Base-by-base conservation (phyloP, 1,284 basidiomycete species). In the Sanghuangporus sanghuang region DNA sequence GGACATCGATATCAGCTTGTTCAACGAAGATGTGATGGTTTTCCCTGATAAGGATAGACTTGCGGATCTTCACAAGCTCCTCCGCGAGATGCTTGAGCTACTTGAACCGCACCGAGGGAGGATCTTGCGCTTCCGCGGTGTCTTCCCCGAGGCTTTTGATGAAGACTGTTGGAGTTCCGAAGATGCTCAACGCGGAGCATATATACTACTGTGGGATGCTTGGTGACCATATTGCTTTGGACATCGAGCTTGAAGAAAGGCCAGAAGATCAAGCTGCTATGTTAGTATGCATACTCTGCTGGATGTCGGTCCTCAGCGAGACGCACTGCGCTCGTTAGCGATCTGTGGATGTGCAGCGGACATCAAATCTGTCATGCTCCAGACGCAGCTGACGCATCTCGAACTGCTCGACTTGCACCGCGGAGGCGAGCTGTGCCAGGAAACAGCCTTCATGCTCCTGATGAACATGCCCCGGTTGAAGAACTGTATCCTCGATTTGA, bases 91-190 rank as follows among this genome's bases (percentile, higher is more conserved):
- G n/a, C 27, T 62, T 7, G 40, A 14, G 36, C 53, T 21, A 23
- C 59, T 65, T 48, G 49, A n/a, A 40, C 59, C 59, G n/a, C 64
- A 57, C 23, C 59, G 55, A 5, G 23, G 16, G 16, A n/a, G 59
- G 27, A 39, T 65, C 6, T 35, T 27, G 5, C 32, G 46, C 12
- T 61, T 65, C 53, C 23, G 60, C 8, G 59, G 54, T 11, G 64
- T 65, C 4, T 62, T 65, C 55, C 64, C 64, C 21, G 60, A 65
- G 36, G 36, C 44, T 23, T 21, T 49, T 65, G 12, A 65, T 65
- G 55, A 21, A 52, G 14, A 38, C 32, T 3, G 55, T 65, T 8
- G 64, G 64, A 1, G 54, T 65, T 16, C 36, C 57, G 6, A 40
- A 65, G n/a, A 65, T 65, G 64, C 14, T 53, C 2, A 57, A 57